Base-by-base conservation (phyloP, 1,284 basidiomycete species). In the Amylostereum chailletii region DNA sequence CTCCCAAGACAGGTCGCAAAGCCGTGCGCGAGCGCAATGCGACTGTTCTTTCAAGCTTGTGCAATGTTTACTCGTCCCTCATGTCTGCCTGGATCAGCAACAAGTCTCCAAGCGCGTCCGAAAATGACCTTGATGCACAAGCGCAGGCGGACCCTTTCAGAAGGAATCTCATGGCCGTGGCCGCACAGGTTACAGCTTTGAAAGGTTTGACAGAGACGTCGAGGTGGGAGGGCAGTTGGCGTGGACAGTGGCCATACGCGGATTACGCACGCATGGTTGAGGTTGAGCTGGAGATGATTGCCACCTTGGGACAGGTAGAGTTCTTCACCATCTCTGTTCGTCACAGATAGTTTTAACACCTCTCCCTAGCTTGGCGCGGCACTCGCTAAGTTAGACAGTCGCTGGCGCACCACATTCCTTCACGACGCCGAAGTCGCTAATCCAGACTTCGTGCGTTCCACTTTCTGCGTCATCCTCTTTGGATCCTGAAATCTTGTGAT, bases 171-270 rank as follows among this genome's bases (percentile, higher is more conserved):
- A 44, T 71, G 32, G 55, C 58, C 38, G 55, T 72, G 26, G 59
- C 65, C 7, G 57, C 69, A 54, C 66, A 72, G 60, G 51, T 76
- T 36, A 58, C 63, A 49, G 56, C 65, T 34, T 51, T 74, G 47
- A 60, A 65, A 47, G 51, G 60, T 51, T 58, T 68, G 56, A 71
- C 73, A 32, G 59, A 54, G 30, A 58, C 70, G 42, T 71, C 74
- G 43, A 67, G 66, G 57, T 72, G 75, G 70, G 69, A 75, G 59
- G 71, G 76, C 36, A 69, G 60, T 54, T 65, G 78, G 11, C 66
- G 76, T 6, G 77, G 77, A 5, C 64, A 62, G 37, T 81, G 77
- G 77, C 71, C 76, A 3, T 59, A 58, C 9, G 67, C 72, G 39
- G 71, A 77, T 44, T 81, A 79, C 53, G 61, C 60, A 42, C 61